phyloP scores from a whole-genome alignment of 768 basidiomycete species.

The Leccinum arenicola region DNA sequence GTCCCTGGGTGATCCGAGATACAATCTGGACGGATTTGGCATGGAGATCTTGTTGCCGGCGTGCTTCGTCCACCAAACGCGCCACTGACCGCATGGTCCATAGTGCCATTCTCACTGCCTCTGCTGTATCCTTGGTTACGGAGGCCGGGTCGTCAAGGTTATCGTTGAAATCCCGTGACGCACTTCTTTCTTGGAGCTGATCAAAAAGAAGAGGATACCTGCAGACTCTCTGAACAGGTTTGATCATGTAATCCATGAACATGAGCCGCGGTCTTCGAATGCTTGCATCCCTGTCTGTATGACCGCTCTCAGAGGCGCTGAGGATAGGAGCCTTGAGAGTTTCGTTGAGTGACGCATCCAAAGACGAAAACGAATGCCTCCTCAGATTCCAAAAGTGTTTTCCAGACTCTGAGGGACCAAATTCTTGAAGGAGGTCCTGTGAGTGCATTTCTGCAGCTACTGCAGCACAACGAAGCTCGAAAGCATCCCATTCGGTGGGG shows the following conservation, averaged over 20 bases:
- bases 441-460: slow-evolving; percentile 41
- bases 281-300: slow-evolving; percentile 27
- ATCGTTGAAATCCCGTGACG: background rate
- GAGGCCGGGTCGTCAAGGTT: slow-evolving; percentile 1
- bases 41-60: slow-evolving; percentile 59
- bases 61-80: slow-evolving; percentile 77
- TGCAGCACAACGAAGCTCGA: slow-evolving; percentile 72
- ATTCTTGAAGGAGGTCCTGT: slow-evolving; percentile 9
- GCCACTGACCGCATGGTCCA: slow-evolving; percentile 77
- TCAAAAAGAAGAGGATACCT: slow-evolving; percentile 90
- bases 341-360: slow-evolving; percentile 41
- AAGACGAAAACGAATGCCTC: slow-evolving; percentile 48
- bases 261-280: slow-evolving; percentile 44
- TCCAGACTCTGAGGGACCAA: slow-evolving; percentile 1
- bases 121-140: slow-evolving; percentile 3
- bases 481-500: slow-evolving; percentile 76
- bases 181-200: slow-evolving; percentile 44
- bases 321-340: slow-evolving; percentile 31
- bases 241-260: slow-evolving; percentile 90
- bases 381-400: slow-evolving; percentile 28
- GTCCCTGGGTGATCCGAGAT: slow-evolving; percentile 54
- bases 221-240: slow-evolving; percentile 95
- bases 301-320: slow-evolving; percentile 31
- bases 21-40: slow-evolving; percentile 65
- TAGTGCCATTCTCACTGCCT: slow-evolving; percentile 42